phyloP scores from a whole-genome alignment of 345 rosid genomes.

The Eucalyptus tenuipes region DNA sequence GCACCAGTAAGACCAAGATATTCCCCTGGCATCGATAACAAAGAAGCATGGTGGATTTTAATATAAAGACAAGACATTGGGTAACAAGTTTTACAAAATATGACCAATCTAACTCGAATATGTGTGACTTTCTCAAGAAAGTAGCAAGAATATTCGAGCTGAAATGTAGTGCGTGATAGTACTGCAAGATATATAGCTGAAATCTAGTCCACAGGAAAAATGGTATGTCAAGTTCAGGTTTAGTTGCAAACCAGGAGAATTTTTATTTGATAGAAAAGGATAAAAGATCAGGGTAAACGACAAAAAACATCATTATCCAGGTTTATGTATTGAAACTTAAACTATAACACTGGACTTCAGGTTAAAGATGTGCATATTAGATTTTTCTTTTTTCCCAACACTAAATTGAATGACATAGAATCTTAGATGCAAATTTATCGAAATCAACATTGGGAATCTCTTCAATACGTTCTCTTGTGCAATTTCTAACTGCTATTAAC shows the following conservation, averaged over 20 bases:
- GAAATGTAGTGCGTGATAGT: neutral
- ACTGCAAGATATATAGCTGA: neutral
- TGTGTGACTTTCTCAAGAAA: neutral
- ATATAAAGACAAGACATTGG: neutral
- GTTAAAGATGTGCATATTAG: neutral
- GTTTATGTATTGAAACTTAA: neutral
- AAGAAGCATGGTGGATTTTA: neutral
- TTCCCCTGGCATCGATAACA: constrained; percentile 34
- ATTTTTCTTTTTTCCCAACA: neutral
- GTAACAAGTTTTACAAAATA: neutral
- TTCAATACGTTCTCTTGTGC: neutral
- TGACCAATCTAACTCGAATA: neutral
- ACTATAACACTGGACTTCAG: neutral
- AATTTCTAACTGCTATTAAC: neutral
- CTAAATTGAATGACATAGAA: neutral
- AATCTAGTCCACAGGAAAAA: neutral
- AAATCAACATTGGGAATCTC: neutral
- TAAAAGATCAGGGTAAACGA: neutral
- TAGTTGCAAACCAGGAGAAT: neutral
- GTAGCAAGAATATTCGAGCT: neutral
- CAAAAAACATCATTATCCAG: neutral
- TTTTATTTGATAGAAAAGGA: neutral
- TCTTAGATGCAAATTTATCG: neutral
- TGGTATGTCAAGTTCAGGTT: neutral
- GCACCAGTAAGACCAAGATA: constrained; percentile 73